These are phyloP conservation scores for Phytophthora ohioensis DNA, from an alignment of 352 stramenopile species.

Conservation along the genomic window DNA sequence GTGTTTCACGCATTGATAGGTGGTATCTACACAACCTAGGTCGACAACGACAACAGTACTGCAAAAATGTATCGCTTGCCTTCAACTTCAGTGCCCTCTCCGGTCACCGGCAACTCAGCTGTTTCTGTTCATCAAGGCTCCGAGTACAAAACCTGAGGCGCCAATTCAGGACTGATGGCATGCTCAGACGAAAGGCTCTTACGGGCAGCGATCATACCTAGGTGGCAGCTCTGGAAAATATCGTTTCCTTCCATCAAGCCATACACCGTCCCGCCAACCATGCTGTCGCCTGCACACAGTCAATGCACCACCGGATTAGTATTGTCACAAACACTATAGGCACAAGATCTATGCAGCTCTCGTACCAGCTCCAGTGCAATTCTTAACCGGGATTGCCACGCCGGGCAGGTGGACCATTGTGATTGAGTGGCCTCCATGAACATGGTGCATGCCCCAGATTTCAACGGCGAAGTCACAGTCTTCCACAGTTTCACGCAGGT, in stretches of 20 bases:
- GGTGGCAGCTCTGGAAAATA: constrained; percentile 72
- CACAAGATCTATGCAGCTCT: background rate
- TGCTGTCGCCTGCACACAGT: constrained; percentile 61
- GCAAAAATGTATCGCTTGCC: constrained; percentile 19
- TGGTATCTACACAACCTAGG: constrained; percentile 13
- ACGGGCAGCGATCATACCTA: constrained; percentile 80
- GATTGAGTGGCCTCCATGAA: constrained; percentile 54
- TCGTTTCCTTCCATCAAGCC: constrained; percentile 68
- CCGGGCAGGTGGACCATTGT: constrained; percentile 76
- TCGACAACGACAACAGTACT: constrained; percentile 9
- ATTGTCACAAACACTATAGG: background rate
- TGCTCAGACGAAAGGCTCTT: constrained; percentile 72
- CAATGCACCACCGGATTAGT: constrained; percentile 1
- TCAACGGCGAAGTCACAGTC: constrained; percentile 52
- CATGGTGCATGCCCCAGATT: constrained; percentile 64
- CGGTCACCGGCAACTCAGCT: too few relatives aligned
- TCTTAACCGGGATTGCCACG: constrained; percentile 58
- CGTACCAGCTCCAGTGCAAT: constrained; percentile 81
- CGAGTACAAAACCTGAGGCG: constrained; percentile 44
- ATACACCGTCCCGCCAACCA: constrained; percentile 84
- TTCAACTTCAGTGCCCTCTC: background rate
- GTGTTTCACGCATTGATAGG: constrained; percentile 18
- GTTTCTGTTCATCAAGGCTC: constrained; percentile 14
- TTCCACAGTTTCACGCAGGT: constrained; percentile 39
- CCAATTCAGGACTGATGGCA: constrained; percentile 69